These are phyloP conservation scores for Podaxis sp. DNA, from an alignment of 768 basidiomycete species.

Conservation along the genomic window DNA sequence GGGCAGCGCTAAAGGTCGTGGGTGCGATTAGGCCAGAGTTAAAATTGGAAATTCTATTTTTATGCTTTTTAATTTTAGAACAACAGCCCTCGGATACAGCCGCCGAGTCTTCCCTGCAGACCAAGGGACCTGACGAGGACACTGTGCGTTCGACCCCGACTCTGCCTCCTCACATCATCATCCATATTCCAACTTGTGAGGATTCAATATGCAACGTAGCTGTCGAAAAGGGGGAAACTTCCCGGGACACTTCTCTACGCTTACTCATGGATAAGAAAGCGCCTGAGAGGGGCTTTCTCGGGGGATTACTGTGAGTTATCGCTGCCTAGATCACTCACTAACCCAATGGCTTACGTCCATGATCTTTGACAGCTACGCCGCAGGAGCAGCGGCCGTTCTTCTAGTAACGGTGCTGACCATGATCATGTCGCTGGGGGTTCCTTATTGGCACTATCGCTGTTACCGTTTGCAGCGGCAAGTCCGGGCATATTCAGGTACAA, in stretches of 20 bases:
- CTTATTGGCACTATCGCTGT: background rate
- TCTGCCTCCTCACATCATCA: background rate
- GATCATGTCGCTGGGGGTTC: background rate
- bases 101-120: background rate
- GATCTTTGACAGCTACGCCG: background rate
- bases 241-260: background rate
- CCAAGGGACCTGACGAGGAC: background rate
- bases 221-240: background rate
- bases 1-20: background rate
- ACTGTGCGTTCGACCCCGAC: background rate
- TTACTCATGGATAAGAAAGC: background rate
- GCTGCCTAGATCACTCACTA: background rate
- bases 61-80: background rate
- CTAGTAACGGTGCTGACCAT: background rate
- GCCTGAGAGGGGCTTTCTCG: background rate
- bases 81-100: background rate
- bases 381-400: background rate
- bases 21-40: background rate
- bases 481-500: background rate
- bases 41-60: background rate
- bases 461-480: background rate
- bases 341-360: background rate
- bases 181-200: background rate
- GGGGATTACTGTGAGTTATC: background rate
- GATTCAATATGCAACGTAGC: background rate